Conservation (phyloP, 23 red algal genomes). For the Agarophyton chilense region DNA sequence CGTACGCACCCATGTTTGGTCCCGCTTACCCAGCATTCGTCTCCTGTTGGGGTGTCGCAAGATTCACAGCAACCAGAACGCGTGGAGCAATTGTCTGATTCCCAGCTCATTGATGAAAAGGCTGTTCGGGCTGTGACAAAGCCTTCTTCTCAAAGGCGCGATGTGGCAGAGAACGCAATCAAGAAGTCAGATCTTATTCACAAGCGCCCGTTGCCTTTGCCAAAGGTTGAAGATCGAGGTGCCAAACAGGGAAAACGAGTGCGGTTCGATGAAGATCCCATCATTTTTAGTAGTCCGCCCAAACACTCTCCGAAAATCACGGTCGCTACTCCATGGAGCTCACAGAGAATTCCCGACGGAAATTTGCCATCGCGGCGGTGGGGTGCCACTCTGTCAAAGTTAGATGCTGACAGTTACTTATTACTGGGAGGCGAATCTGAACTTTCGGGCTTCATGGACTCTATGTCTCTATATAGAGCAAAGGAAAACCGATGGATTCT, state of each 20-base stretch:
- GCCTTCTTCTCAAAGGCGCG: not conserved
- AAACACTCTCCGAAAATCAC: not conserved
- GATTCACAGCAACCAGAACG: not conserved
- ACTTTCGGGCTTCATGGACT: slow-evolving; percentile 14
- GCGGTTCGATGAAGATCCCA: slow-evolving; percentile 15
- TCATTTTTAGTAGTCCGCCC: not conserved
- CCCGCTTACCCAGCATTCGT: not conserved
- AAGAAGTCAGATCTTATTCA: not conserved
- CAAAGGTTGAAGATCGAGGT: slow-evolving; percentile 11
- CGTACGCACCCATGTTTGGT: not conserved
- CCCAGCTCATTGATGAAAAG: not conserved
- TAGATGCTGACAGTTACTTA: slow-evolving; percentile 9
- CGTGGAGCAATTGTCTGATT: not conserved
- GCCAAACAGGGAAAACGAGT: slow-evolving; percentile 37
- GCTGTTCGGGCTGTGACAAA: not conserved
- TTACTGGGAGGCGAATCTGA: slow-evolving; percentile 57
- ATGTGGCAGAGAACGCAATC: not conserved
- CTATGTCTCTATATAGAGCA: not conserved
- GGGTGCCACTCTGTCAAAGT: slow-evolving; percentile 39
- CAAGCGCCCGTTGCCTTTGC: not conserved
- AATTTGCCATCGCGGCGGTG: slow-evolving; percentile 20
- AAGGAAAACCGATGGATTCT: slow-evolving; percentile 28
- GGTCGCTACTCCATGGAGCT: slow-evolving; percentile 20
- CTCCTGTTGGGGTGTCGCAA: not conserved
- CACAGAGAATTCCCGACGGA: not conserved